Evolutionary conservation across 768 basidiomycete genomes (phyloP).

Genomic region (Suillus luteus): DNA sequence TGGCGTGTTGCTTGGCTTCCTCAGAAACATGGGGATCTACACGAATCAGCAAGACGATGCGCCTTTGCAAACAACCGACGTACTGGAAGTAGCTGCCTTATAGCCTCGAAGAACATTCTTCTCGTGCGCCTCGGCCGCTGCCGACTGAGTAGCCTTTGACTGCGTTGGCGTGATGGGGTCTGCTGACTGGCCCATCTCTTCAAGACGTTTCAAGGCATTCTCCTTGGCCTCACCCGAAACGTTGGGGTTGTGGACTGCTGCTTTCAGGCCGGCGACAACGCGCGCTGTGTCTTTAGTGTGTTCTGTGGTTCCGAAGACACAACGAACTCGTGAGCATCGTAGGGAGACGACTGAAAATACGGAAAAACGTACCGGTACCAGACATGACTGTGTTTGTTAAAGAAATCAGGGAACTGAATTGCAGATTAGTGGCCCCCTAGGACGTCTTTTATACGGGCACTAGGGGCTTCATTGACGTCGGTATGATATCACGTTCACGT

Average conservation of each 20-base stretch:
- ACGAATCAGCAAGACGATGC: background rate
- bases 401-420: background rate
- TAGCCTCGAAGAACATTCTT: slow-evolving; percentile 44
- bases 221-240: slow-evolving; percentile 57
- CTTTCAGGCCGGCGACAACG: slow-evolving; percentile 59
- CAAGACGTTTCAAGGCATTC: slow-evolving; percentile 48
- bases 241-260: slow-evolving; percentile 58
- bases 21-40: slow-evolving; percentile 48
- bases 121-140: slow-evolving; percentile 12
- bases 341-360: background rate
- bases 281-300: slow-evolving; percentile 43
- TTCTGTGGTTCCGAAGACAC: slow-evolving; percentile 20
- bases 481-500: slow-evolving; percentile 9
- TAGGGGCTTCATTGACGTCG: slow-evolving; percentile 5
- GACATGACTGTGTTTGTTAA: background rate
- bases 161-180: slow-evolving; percentile 7
- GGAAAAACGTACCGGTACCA: slow-evolving; percentile 17
- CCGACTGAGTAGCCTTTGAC: background rate
- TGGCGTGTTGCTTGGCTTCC: slow-evolving; percentile 54
- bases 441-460: slow-evolving; percentile 1
- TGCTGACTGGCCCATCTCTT: slow-evolving; percentile 36
- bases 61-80: slow-evolving; percentile 9
- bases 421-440: background rate
- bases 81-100: slow-evolving; percentile 51
- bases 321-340: background rate